Conservation (phyloP, 1,284 basidiomycete species). For the Pseudozyma thailandica region DNA sequence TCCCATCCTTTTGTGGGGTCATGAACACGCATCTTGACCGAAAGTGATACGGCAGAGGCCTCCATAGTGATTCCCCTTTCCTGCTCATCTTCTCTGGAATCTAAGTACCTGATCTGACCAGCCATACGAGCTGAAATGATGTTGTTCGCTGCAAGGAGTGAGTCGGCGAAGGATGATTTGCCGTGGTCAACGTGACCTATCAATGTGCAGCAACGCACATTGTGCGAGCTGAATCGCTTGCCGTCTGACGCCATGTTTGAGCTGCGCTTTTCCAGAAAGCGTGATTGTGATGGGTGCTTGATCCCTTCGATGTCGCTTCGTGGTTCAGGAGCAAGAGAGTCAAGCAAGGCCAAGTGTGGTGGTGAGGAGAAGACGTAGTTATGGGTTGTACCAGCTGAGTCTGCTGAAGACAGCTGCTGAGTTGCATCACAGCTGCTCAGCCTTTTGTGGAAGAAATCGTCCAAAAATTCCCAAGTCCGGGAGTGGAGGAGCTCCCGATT, state of each 20-base stretch:
- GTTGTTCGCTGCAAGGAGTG: constrained; percentile 93
- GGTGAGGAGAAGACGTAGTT: too few relatives aligned
- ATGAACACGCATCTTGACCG: constrained; percentile 62
- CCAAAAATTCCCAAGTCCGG: not conserved
- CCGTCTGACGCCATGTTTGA: constrained; percentile 36
- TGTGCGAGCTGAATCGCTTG: constrained; percentile 58
- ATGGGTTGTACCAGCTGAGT: too few relatives aligned
- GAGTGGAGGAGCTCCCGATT: not conserved
- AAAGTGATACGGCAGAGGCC: constrained; percentile 79
- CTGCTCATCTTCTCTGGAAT: constrained; percentile 96
- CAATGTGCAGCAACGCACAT: constrained; percentile 66
- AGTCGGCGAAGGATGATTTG: constrained; percentile 82
- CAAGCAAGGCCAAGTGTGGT: not conserved
- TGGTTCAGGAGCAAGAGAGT: not conserved
- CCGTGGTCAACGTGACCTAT: constrained; percentile 68
- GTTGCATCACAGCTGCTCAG: constrained; percentile 16
- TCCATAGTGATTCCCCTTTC: constrained; percentile 99
- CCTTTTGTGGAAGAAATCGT: not conserved
- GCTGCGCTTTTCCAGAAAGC: not conserved
- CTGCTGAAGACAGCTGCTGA: too few relatives aligned
- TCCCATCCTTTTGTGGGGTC: constrained; percentile 46
- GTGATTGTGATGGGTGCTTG: not conserved
- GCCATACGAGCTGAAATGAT: constrained; percentile 96
- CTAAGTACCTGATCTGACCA: constrained; percentile 94
- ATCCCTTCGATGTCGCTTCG: constrained; percentile 5